Evolutionary conservation across 768 basidiomycete species (phyloP).

Genomic region (Boletus fagicola): DNA sequence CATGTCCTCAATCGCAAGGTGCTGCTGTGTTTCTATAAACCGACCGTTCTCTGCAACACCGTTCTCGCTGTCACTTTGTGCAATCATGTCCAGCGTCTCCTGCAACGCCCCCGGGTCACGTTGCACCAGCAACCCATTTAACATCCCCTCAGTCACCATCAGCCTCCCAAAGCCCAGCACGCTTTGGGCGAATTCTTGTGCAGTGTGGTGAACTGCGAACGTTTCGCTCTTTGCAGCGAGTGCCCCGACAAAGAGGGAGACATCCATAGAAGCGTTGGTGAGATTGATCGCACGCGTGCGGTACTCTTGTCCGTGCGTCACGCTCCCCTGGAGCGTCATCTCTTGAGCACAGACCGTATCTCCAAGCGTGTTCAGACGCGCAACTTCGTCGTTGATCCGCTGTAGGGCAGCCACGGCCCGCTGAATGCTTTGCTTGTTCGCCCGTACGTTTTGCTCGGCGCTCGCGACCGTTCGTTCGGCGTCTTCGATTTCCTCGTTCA

Average conservation of each 20-base stretch:
- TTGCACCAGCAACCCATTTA: conserved; percentile 4
- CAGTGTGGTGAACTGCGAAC: conserved; percentile 7
- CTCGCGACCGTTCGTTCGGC: conserved; percentile 8
- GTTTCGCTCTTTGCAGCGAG: conserved; percentile 19
- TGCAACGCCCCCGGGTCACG: conserved; percentile 8
- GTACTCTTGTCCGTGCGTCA: conserved; percentile 4
- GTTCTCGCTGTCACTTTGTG: neutral
- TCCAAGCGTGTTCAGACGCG: conserved; percentile 3
- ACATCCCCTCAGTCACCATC: conserved; percentile 4
- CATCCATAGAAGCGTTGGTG: conserved; percentile 16
- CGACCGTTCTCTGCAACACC: neutral
- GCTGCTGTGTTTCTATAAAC: neutral
- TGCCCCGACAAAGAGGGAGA: conserved; percentile 12
- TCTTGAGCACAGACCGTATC: conserved; percentile 3
- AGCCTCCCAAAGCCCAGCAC: conserved; percentile 11
- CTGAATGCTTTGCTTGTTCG: conserved; percentile 10
- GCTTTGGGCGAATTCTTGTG: conserved; percentile 10
- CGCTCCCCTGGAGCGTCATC: conserved; percentile 7
- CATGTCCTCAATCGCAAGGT: conserved; percentile 4
- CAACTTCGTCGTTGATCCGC: conserved; percentile 1
- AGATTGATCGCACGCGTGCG: conserved; percentile 17
- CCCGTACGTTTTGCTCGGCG: conserved; percentile 1
- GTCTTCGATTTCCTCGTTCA: conserved; percentile 14
- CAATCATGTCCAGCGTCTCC: conserved; percentile 14
- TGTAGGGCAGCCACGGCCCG: conserved; percentile 4